Evolutionary conservation across 306 rosid species (phyloP).

Genomic region (Clitoria ternatea): DNA sequence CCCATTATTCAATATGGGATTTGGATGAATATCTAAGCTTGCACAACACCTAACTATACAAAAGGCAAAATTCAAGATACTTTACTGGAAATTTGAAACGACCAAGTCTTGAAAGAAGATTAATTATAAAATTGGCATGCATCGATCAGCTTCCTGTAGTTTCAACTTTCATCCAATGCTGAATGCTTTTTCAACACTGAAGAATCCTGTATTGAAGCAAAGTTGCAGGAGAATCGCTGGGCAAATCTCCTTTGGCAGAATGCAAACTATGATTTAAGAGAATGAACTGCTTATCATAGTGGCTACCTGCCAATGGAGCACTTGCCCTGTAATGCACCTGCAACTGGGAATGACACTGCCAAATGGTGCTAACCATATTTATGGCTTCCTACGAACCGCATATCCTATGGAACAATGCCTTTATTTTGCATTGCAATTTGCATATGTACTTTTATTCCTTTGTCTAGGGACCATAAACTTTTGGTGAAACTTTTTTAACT

Average conservation of each 20-base stretch:
- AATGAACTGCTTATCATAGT: neutral
- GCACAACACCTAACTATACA: too few relatives aligned
- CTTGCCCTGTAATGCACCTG: conserved; percentile 55
- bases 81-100: neutral
- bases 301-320: conserved; percentile 51
- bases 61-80: too few relatives aligned
- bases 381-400: conserved; percentile 28
- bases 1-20: too few relatives aligned
- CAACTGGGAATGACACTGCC: conserved; percentile 9
- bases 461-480: neutral
- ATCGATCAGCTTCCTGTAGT: neutral
- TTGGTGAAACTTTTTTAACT: conserved; percentile 1
- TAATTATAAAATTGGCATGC: neutral
- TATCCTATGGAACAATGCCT: conserved; percentile 50
- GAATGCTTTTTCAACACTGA: neutral
- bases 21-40: too few relatives aligned
- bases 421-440: conserved; percentile 10
- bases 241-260: conserved; percentile 74
- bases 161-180: neutral
- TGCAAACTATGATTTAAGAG: conserved; percentile 20
- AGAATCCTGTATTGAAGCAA: neutral
- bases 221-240: conserved; percentile 47
- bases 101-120: neutral
- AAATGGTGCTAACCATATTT: too few relatives aligned
- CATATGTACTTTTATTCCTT: conserved; percentile 34